Percentiles rank a stretch among this genome's conserved stretches.
phyloP scores from a whole-genome alignment of 1,284 basidiomycete genomes.

The Sporisorium graminicola region DNA sequence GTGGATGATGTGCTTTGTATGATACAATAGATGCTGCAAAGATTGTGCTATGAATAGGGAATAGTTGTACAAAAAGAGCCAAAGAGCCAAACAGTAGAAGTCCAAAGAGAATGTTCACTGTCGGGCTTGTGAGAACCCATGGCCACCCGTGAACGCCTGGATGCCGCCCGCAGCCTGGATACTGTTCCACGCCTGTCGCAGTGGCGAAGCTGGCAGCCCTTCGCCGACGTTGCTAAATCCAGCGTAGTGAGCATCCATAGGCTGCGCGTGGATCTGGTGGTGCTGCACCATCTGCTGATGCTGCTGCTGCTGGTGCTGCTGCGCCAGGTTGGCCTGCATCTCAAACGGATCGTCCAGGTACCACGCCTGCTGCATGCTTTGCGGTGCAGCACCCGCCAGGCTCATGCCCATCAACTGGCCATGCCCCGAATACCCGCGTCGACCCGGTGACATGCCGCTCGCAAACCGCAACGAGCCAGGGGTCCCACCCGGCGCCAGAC shows the following conservation, averaged over 20 bases:
- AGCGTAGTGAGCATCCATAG: slow-evolving; percentile 16
- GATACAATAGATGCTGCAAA: not conserved
- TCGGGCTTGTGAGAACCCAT: slow-evolving; percentile 26
- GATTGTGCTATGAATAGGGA: not conserved
- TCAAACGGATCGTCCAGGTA: slow-evolving; percentile 49
- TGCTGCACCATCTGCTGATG: slow-evolving; percentile 38
- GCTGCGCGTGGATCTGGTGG: slow-evolving; percentile 22
- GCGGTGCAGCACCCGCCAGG: slow-evolving; percentile 28
- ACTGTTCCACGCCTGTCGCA: slow-evolving; percentile 50
- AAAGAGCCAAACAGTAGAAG: not conserved
- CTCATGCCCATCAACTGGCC: slow-evolving; percentile 38
- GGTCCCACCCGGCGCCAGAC: slow-evolving; percentile 39
- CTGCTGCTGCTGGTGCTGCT: slow-evolving; percentile 36
- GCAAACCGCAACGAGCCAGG: slow-evolving; percentile 43
- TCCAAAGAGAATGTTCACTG: slow-evolving; percentile 14
- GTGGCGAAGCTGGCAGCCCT: slow-evolving; percentile 26
- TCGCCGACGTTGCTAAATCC: slow-evolving; percentile 20
- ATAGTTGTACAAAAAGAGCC: not conserved
- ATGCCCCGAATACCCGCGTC: slow-evolving; percentile 29
- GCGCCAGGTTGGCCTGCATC: slow-evolving; percentile 43
- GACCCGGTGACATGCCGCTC: slow-evolving; percentile 42
- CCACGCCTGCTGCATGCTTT: slow-evolving; percentile 38
- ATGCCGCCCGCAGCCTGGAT: slow-evolving; percentile 52
- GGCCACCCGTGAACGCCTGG: slow-evolving; percentile 40
- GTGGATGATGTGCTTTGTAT: too few relatives aligned